A percentile compares a stretch with the other conserved stretches of the same genome.
phyloP scores from a whole-genome alignment of 345 rosid species.

The Lagerstroemia speciosa region DNA sequence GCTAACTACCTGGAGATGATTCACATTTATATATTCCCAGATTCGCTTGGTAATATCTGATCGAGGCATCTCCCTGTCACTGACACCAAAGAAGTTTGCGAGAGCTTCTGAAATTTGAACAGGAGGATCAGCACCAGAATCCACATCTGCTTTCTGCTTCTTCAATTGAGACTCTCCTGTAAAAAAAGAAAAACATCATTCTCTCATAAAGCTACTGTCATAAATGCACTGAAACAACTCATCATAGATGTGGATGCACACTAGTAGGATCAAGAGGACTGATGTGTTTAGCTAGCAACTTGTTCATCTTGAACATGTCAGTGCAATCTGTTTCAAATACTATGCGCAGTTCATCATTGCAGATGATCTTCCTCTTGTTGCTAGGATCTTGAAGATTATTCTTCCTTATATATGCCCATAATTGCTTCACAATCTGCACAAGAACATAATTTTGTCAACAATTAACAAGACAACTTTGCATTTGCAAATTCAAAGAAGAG shows the following conservation, averaged over 20 bases:
- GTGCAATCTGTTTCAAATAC: constrained; percentile 30
- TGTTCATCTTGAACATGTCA: constrained; percentile 36
- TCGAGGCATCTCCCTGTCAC: constrained; percentile 25
- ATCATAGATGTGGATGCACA: constrained; percentile 6
- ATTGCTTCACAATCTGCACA: constrained; percentile 24
- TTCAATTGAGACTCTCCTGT: constrained; percentile 20
- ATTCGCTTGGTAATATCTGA: constrained; percentile 21
- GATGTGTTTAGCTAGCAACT: constrained; percentile 26
- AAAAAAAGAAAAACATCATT: not conserved
- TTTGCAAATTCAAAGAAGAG: not conserved
- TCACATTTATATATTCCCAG: constrained; percentile 26
- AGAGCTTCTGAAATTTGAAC: constrained; percentile 27
- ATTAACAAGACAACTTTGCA: not conserved
- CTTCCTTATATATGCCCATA: constrained; percentile 31
- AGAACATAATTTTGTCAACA: not conserved
- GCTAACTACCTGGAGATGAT: constrained; percentile 23
- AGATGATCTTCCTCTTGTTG: constrained; percentile 28
- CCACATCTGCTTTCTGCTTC: constrained; percentile 18
- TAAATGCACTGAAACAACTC: not conserved
- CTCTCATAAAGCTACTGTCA: not conserved
- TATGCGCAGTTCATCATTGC: constrained; percentile 27
- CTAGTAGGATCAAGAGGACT: constrained; percentile 22
- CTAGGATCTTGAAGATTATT: constrained; percentile 31
- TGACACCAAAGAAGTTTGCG: constrained; percentile 28
- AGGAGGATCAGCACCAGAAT: constrained; percentile 13